Conservation (phyloP, 495 filamentous ascomycete genomes). For the Penicillium alfredii region DNA sequence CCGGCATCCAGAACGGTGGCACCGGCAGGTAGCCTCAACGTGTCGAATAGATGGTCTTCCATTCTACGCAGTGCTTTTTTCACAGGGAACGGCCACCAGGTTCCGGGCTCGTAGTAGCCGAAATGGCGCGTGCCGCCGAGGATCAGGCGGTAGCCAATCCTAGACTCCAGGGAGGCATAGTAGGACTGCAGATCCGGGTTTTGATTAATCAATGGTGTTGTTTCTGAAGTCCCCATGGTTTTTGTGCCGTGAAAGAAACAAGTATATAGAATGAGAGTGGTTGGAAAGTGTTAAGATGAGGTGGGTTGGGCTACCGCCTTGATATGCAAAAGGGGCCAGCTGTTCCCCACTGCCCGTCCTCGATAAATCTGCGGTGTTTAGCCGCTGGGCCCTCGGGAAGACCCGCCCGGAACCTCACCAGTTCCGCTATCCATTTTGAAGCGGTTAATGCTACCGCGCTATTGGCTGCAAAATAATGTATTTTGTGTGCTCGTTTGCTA, state of each 20-base stretch:
- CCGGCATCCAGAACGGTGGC: slow-evolving; percentile 47
- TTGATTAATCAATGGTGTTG: not conserved
- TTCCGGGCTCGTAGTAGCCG: slow-evolving; percentile 42
- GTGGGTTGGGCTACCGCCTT: too few species aligned
- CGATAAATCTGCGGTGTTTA: not conserved
- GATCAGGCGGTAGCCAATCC: slow-evolving; percentile 44
- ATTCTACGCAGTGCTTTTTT: slow-evolving; percentile 17
- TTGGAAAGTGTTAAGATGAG: too few species aligned
- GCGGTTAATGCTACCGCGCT: not conserved
- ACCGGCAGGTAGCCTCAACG: slow-evolving; percentile 29
- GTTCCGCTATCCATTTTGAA: not conserved
- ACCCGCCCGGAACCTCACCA: not conserved
- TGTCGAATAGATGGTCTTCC: slow-evolving; percentile 43
- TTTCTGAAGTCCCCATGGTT: not conserved
- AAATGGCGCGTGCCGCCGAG: slow-evolving; percentile 49
- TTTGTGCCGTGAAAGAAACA: not conserved
- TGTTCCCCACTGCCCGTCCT: too few species aligned
- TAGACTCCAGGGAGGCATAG: slow-evolving; percentile 43
- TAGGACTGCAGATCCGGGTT: slow-evolving; percentile 38
- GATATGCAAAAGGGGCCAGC: too few species aligned
- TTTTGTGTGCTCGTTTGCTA: too few species aligned
- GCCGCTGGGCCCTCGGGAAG: not conserved
- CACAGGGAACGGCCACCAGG: slow-evolving; percentile 45
- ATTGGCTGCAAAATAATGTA: too few species aligned
- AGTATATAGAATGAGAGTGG: not conserved